Evolutionary conservation across 768 basidiomycete genomes (phyloP).

Genomic region (Pleurotus sapidus): DNA sequence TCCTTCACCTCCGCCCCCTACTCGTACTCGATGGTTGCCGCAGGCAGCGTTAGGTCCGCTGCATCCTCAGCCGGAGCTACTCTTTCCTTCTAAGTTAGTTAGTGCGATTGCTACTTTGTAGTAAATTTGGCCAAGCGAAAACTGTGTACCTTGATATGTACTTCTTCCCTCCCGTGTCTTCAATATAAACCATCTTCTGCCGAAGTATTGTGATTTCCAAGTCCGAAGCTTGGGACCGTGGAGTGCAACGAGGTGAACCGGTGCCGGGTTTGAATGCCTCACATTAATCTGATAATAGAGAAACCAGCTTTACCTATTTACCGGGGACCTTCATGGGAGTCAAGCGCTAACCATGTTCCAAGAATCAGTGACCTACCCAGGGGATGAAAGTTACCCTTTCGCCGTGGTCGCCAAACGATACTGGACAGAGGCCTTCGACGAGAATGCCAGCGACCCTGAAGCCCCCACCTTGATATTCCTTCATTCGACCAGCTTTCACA

Average conservation of each 20-base stretch:
- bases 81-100: constrained; percentile 21
- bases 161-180: background rate
- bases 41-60: constrained; percentile 23
- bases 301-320: constrained; percentile 4
- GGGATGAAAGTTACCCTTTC: constrained; percentile 42
- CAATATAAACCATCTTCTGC: background rate
- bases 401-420: constrained; percentile 57
- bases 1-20: constrained; percentile 31
- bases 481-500: constrained; percentile 73
- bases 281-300: constrained; percentile 4
- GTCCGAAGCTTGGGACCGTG: background rate
- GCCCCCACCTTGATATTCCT: constrained; percentile 59
- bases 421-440: constrained; percentile 39
- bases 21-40: constrained; percentile 26
- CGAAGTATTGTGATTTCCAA: background rate
- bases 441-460: constrained; percentile 30
- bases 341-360: constrained; percentile 11
- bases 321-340: constrained; percentile 1
- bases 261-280: background rate
- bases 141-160: background rate
- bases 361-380: constrained; percentile 29
- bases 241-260: background rate
- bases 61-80: constrained; percentile 27
- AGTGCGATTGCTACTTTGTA: too few species aligned
- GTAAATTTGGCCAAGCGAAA: background rate